Base-by-base conservation (phyloP, 73 alveolate genomes). In the Symbiodinium natans region DNA sequence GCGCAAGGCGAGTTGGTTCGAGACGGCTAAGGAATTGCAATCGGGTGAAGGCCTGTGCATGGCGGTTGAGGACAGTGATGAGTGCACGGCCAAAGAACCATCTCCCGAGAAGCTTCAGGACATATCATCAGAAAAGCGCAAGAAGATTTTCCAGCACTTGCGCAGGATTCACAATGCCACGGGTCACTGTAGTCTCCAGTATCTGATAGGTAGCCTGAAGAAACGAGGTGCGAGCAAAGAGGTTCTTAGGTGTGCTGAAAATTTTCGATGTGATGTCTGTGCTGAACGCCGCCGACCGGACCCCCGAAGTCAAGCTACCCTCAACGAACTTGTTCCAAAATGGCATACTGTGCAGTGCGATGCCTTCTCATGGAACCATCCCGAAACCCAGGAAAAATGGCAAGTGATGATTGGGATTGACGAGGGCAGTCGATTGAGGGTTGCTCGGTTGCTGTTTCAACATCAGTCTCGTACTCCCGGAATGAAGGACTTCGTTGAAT, bases 371-470 rank as follows among this genome's bases (percentile, higher is more conserved):
- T 88, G 95, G 95, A 27, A 17, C 0, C 86, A 88, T 25, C 75
- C 41, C 1, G 73, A 19, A 1, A 41, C 23, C 0, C 34, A 34
- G 11, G 43, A 38, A 11, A 21, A 52, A 10, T 87, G 84, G 84
- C 59, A 87, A 42, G 56, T 87, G 19, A 7, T 87, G n/a, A 3
- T 87, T 11, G 95, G 31, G 7, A 56, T 87, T 27, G 95, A 87
- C 36, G 95, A 87, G 46, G 95, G 95, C 10, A 23, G 95, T 87
- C 1, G 95, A 3, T 56, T 87, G n/a, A 27, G 95, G 1, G 71
- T 87, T 21, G 95, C 84, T 0, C 29, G 41, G 8, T 3, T 56
- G 10, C 13, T 63, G 73, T 52, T 82, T 13, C 43, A 38, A 3
- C 86, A 82, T 0, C 40, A 39, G n/a, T 2, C 33, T 1, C 21